Conservation (phyloP, 139 green algal species). For the Gonium pectorale region DNA sequence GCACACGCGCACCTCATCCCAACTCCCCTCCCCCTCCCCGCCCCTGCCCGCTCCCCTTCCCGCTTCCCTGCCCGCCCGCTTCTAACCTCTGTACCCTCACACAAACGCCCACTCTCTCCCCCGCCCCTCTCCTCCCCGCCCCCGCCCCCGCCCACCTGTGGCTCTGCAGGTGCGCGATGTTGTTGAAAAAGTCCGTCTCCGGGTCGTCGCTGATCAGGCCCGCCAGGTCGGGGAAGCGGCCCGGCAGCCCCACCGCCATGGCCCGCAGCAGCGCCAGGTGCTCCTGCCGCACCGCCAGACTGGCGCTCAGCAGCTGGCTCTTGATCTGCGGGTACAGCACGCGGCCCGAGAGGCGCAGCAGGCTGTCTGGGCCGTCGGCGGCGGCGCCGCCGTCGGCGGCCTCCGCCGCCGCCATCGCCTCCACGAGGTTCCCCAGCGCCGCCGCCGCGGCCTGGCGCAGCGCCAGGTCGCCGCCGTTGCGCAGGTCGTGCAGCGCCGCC, state of each 20-base stretch:
- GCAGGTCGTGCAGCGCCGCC: slow-evolving; percentile 72
- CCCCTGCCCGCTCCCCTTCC: background rate
- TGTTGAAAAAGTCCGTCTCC: slow-evolving; percentile 81
- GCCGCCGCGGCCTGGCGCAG: slow-evolving; percentile 76
- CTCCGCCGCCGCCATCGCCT: slow-evolving; percentile 32
- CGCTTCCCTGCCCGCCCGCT: no score
- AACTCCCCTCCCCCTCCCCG: background rate
- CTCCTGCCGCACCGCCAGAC: slow-evolving; percentile 84
- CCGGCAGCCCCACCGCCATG: slow-evolving; percentile 60
- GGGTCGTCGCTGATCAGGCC: slow-evolving; percentile 54
- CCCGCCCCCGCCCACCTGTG: slow-evolving; percentile 65
- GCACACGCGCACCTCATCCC: background rate
- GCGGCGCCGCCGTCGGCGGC: background rate
- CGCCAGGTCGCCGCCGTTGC: slow-evolving; percentile 76
- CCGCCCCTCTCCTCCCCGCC: background rate
- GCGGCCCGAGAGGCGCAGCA: slow-evolving; percentile 51
- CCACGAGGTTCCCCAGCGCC: slow-evolving; percentile 51
- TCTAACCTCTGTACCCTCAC: background rate
- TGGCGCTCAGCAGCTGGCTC: slow-evolving; percentile 51
- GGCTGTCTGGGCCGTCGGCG: slow-evolving; percentile 17
- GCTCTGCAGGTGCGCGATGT: slow-evolving; percentile 88
- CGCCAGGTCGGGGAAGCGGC: slow-evolving; percentile 68
- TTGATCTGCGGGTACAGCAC: slow-evolving; percentile 76
- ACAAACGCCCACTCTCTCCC: background rate
- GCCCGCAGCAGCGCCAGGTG: slow-evolving; percentile 77